phyloP scores from a whole-genome alignment of 2,329 filamentous ascomycete genomes.

The Fusarium staphyleae region DNA sequence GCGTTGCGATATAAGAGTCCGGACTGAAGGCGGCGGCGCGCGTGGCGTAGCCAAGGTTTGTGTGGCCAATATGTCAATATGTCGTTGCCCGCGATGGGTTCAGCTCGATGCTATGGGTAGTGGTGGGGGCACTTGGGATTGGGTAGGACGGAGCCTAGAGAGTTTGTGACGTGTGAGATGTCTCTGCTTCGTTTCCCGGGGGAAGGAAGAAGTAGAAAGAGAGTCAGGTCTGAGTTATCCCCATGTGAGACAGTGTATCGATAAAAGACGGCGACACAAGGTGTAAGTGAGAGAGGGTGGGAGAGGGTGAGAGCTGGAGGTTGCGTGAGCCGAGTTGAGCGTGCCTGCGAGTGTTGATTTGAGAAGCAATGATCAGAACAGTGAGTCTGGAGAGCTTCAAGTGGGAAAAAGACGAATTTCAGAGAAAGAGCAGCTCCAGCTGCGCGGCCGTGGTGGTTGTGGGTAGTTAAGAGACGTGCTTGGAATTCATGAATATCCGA shows the following conservation, averaged over 20 bases:
- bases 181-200: constrained; percentile 26
- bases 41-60: constrained; percentile 35
- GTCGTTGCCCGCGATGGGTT: constrained; percentile 22
- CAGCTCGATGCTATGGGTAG: constrained; percentile 22
- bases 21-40: constrained; percentile 28
- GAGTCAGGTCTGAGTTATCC: constrained; percentile 27
- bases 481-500: constrained; percentile 37
- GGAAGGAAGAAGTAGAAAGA: constrained; percentile 21
- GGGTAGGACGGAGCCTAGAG: constrained; percentile 17
- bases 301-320: not conserved
- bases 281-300: constrained; percentile 21
- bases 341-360: not conserved
- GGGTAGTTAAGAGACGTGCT: constrained; percentile 32
- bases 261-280: constrained; percentile 23
- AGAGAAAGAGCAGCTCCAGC: constrained; percentile 14
- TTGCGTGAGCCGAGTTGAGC: constrained; percentile 6
- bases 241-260: constrained; percentile 33
- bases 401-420: constrained; percentile 5
- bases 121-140: not conserved
- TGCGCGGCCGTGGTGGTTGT: constrained; percentile 20
- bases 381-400: not conserved
- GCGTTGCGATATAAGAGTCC: constrained; percentile 37
- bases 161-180: constrained; percentile 23
- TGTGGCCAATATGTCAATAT: constrained; percentile 36
- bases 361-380: not conserved